phyloP scores from a whole-genome alignment of 805 yeast genomes.

The Pichia heedii region DNA sequence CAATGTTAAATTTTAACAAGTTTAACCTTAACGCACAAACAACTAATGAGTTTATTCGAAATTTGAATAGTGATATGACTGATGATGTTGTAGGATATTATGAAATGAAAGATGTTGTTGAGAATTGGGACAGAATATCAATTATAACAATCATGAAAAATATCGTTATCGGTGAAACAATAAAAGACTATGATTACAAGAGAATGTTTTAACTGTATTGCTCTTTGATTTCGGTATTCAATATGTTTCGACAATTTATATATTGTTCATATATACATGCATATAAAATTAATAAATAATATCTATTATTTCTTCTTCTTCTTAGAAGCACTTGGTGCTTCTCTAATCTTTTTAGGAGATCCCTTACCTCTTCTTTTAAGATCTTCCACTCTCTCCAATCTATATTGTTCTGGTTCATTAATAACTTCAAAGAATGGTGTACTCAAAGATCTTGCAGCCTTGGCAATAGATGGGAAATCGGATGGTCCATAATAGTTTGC shows the following conservation, averaged over 20 bases:
- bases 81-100: not conserved
- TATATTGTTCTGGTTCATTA: conserved; percentile 62
- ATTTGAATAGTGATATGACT: conserved; percentile 6
- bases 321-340: conserved; percentile 26
- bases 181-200: conserved; percentile 24
- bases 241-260: no score
- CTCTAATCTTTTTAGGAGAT: conserved; percentile 70
- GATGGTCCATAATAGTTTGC: conserved; percentile 69
- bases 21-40: conserved; percentile 11
- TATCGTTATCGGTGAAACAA: conserved; percentile 23
- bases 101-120: conserved; percentile 11
- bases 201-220: conserved; percentile 23
- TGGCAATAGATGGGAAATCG: conserved; percentile 50
- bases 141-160: conserved; percentile 14
- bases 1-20: conserved; percentile 23
- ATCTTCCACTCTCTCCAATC: conserved; percentile 52
- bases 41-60: not conserved
- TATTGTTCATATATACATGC: no score
- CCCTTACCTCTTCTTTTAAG: conserved; percentile 84
- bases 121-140: conserved; percentile 22
- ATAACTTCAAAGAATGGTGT: conserved; percentile 33
- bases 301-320: conserved; percentile 33
- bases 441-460: conserved; percentile 19
- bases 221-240: no score
- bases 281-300: not conserved